Base-by-base conservation (phyloP, 352 stramenopile species). In the Phytophthora lateralis region DNA sequence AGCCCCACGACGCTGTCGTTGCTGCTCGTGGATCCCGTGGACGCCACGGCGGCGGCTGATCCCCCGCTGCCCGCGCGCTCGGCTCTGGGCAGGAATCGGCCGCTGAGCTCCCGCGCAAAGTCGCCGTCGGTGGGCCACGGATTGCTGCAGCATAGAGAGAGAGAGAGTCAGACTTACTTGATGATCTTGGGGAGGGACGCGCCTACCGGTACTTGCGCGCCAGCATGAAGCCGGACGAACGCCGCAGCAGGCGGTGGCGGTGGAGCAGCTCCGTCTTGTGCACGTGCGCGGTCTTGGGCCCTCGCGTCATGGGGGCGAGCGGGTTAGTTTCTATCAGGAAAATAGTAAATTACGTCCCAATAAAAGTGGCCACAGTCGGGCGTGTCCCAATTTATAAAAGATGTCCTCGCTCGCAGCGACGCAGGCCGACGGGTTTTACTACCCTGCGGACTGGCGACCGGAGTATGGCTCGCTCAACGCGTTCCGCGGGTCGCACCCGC, bases 401-500 rank as follows among this genome's bases (percentile, higher is more conserved):
- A 99, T 99, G 97, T 98, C 92, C 49, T 98, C 91, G 20, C 79
- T 99, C 48, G 88, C 96, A 20, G 97, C 97, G 17, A 91, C 96
- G n/a, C 95, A 98, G 70, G 97, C 97, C 4, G 97, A 99, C 77
- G 97, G 97, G 53, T 99, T 97, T 73, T 99, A 99, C 72, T 97
- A 98, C 50, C 97, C 97, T 15, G 79, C 91, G 21, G 86, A 96
- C 24, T 99, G 91, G 90, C 73, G 78, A 10, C 92, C 91, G 1
- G 85, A 95, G 55, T 69, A 87, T 64, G 90, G 90, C 32, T 90
- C 80, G n/a, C 79, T 98, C 34, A 96, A 93, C 59, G 75, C 90
- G 59, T 93, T 90, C 61, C 83, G 80, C 14, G 64, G 78, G 74
- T 86, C 93, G 63, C 67, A 91, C 45, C 80, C 82, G 35, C 66